Evolutionary conservation across 805 yeast species (phyloP).

Genomic region (Priceomyces melissophilus): DNA sequence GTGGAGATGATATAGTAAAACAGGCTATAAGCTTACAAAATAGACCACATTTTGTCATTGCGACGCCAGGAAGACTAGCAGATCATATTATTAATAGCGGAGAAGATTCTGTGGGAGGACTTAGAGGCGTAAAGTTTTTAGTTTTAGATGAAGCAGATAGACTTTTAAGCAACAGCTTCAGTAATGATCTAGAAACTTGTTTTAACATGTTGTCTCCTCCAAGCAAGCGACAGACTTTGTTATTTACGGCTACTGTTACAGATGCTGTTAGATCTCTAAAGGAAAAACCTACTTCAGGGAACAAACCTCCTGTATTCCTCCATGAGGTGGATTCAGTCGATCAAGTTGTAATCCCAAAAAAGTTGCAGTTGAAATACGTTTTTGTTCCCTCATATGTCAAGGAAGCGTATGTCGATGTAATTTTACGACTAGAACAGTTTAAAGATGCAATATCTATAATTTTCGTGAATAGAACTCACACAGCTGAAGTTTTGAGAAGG

Average conservation of each 20-base stretch:
- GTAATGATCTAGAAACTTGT: conserved; percentile 72
- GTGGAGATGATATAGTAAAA: conserved; percentile 91
- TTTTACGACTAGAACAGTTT: conserved; percentile 62
- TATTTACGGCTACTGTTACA: conserved; percentile 95
- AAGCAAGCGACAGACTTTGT: conserved; percentile 73
- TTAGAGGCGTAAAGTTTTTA: conserved; percentile 71
- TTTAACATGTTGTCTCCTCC: conserved; percentile 69
- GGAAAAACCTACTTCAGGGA: conserved; percentile 56
- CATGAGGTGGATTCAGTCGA: conserved; percentile 76
- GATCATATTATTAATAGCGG: conserved; percentile 87
- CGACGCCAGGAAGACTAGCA: conserved; percentile 96
- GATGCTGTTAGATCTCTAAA: conserved; percentile 83
- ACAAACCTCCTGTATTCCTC: conserved; percentile 54
- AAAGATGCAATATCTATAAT: conserved; percentile 71
- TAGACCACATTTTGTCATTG: conserved; percentile 90
- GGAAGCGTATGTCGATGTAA: conserved; percentile 77
- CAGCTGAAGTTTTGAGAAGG: conserved; percentile 85
- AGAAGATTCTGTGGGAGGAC: conserved; percentile 78
- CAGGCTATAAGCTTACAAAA: conserved; percentile 80
- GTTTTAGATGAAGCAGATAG: conserved; percentile 97
- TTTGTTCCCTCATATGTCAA: conserved; percentile 85
- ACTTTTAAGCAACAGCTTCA: conserved; percentile 77
- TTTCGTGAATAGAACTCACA: conserved; percentile 85
- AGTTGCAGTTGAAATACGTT: conserved; percentile 61
- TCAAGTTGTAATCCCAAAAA: conserved; percentile 75